A percentile compares a stretch with the other conserved stretches of the same genome.
Conservation (phyloP, 202 grass and related monocot genomes). For the Zoysia matrella region DNA sequence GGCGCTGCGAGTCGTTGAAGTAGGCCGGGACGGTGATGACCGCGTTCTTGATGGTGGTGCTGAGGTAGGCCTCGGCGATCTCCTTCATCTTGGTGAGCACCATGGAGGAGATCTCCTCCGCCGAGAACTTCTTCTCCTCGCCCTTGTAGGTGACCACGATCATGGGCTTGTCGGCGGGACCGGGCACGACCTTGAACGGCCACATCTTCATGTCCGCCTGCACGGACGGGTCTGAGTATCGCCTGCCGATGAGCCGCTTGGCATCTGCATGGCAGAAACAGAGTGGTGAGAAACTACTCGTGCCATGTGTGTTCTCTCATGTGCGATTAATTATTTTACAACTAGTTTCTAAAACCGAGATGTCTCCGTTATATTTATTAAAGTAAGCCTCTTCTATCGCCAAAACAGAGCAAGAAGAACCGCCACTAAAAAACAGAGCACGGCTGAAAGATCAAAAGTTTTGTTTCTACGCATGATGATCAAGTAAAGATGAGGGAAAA, state of each 20-base stretch:
- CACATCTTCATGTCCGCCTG: slow-evolving; percentile 80
- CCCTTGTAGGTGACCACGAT: slow-evolving; percentile 74
- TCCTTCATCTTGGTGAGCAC: slow-evolving; percentile 84
- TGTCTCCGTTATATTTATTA: neutral
- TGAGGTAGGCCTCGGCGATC: slow-evolving; percentile 68
- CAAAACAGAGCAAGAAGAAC: neutral
- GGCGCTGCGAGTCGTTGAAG: slow-evolving; percentile 86
- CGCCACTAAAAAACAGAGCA: neutral
- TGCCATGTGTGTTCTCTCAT: neutral
- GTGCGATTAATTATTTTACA: neutral
- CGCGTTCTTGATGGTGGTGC: slow-evolving; percentile 61
- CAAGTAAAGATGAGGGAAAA: neutral
- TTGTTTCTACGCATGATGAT: too few species aligned
- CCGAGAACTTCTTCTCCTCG: slow-evolving; percentile 73
- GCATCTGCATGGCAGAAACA: slow-evolving; percentile 53
- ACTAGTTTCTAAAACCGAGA: neutral
- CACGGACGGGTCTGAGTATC: slow-evolving; percentile 72
- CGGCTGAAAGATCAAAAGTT: neutral
- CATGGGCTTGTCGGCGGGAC: slow-evolving; percentile 73
- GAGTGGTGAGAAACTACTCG: neutral
- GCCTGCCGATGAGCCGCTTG: slow-evolving; percentile 81
- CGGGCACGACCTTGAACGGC: slow-evolving; percentile 84
- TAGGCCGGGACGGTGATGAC: slow-evolving; percentile 80
- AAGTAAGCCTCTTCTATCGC: neutral
- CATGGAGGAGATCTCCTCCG: slow-evolving; percentile 96